phyloP scores from a whole-genome alignment of 352 stramenopile genomes.

The Albugo candida region DNA sequence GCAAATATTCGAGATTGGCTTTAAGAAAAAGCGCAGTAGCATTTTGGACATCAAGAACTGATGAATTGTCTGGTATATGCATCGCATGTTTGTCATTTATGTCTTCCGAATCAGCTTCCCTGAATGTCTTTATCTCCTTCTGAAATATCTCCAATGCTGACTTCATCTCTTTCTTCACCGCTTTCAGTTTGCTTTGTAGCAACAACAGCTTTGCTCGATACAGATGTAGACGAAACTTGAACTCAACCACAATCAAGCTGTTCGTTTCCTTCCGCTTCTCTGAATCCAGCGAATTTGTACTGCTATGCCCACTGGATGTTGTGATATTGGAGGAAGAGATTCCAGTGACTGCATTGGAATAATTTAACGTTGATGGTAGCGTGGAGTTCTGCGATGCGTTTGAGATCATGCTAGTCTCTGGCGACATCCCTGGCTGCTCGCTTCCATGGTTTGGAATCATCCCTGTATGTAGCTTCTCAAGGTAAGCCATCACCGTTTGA shows the following conservation, averaged over 20 bases:
- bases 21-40: conserved; percentile 82
- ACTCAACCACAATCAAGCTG: conserved; percentile 56
- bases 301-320: background rate
- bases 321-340: background rate
- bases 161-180: conserved; percentile 86
- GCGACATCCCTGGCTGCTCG: background rate
- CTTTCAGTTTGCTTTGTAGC: conserved; percentile 72
- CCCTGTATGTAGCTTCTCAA: conserved; percentile 77
- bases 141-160: conserved; percentile 85
- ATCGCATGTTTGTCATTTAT: conserved; percentile 2
- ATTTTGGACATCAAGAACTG: conserved; percentile 55
- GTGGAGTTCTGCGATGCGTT: background rate
- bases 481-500: conserved; percentile 66
- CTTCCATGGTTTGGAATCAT: conserved; percentile 14
- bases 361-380: background rate
- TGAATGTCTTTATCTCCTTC: conserved; percentile 69
- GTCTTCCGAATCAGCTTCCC: conserved; percentile 7
- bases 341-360: background rate
- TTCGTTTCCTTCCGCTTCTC: conserved; percentile 34
- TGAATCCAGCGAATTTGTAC: background rate
- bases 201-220: conserved; percentile 85
- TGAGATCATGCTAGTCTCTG: background rate
- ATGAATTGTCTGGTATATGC: conserved; percentile 1
- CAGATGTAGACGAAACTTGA: conserved; percentile 79
- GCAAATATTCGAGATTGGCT: conserved; percentile 87